Evolutionary conservation across 345 rosid species (phyloP), one percentile per base, ranked within the genome.

Genomic region (Aquilaria malaccensis): DNA sequence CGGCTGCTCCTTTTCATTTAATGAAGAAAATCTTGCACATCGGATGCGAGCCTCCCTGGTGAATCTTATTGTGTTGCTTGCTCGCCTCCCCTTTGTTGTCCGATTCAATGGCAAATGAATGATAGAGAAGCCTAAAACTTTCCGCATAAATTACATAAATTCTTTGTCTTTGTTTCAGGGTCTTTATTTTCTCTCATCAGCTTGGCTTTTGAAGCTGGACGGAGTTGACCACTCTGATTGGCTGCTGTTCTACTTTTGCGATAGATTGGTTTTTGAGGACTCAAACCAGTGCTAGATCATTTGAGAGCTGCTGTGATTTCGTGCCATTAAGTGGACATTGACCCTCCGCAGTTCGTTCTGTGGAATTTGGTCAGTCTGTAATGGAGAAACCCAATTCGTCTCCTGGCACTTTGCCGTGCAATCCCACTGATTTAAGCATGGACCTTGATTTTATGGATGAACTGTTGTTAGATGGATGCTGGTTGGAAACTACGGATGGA

Each of bases 401-500:
- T 50, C 64, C 83, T 4, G 74, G 72, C 46, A 60, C 76, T 43
- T 32, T 74, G 69, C 43, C 61, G 50, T 70, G 61, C 4, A 53
- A 67, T 55, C 70, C 77, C 1, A 48, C 50, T 11, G 84, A 79
- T 78, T 65, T 81, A 3, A 63, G 73, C 29, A 85, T 85, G 96
- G 96, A 93, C 61, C 65, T 76, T 30, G 95, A 82, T 55, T 79
- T 46, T 76, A 81, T 93, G 82, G 83, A 93, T 72, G 91, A 85
- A n/a, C 73, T 93, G 68, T 63, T 93, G 60, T 74, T 88, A 33
- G 94, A 89, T 51, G 98, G 98, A 52, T 93, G 91, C 80, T 93
- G 98, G 97, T 72, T 87, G 71, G 94, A 93, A 74, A 67, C 94
- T 45, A 72, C 85, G n/a, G 86, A 80, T 65, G 96, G 96, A 71